Evolutionary conservation across 108 stramenopile genomes (phyloP).

Genomic region (Craspedostauros australis): DNA sequence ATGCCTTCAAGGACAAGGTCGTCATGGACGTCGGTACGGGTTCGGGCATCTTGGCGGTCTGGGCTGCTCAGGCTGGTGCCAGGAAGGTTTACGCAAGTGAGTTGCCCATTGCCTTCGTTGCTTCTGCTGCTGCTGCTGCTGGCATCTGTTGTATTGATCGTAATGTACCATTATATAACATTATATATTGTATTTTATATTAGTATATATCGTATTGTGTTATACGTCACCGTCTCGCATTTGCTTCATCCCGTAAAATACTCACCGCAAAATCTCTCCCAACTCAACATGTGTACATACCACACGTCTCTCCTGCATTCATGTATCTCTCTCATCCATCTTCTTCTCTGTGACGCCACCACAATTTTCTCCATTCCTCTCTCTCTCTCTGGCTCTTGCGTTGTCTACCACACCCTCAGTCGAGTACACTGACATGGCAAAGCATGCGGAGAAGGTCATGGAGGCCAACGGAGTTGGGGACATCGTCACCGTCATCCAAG

Average conservation of each 20-base stretch:
- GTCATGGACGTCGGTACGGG: conserved; percentile 99
- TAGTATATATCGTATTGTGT: too few relatives aligned
- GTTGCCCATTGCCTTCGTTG: too few relatives aligned
- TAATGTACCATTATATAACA: too few relatives aligned
- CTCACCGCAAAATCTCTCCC: too few relatives aligned
- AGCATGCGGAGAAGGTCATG: conserved; percentile 87
- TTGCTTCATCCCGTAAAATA: too few relatives aligned
- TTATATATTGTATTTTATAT: too few relatives aligned
- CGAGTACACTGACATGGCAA: conserved; percentile 98
- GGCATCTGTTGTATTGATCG: too few relatives aligned
- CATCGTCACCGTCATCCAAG: conserved; percentile 95
- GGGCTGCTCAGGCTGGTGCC: conserved; percentile 97
- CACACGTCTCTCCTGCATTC: not conserved
- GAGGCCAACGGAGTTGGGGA: conserved; percentile 85
- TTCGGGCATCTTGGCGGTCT: conserved; percentile 93
- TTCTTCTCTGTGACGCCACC: not conserved
- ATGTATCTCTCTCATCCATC: not conserved
- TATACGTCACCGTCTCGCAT: too few relatives aligned
- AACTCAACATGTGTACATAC: not conserved
- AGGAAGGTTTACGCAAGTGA: conserved; percentile 80
- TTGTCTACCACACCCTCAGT: conserved; percentile 24
- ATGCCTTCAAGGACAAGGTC: conserved; percentile 92
- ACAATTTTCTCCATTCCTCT: not conserved
- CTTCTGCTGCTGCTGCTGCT: too few relatives aligned
- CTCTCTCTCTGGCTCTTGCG: too few relatives aligned